Conservation (phyloP, 179 eudicot genomes). For the Silene noctiflora region DNA sequence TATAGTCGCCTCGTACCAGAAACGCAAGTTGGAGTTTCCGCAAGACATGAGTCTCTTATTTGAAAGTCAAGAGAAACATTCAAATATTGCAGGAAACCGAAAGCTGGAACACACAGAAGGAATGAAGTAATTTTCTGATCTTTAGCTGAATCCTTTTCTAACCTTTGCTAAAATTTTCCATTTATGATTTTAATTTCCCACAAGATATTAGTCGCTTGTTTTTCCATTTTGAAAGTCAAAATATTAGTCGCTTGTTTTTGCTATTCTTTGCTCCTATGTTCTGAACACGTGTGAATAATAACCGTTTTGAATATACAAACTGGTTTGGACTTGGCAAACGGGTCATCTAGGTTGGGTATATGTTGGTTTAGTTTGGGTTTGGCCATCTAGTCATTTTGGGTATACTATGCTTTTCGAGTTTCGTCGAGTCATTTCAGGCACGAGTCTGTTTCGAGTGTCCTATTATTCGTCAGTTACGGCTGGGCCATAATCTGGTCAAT, state of each 20-base stretch:
- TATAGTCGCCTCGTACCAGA: slow-evolving; percentile 49
- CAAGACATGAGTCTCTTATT: slow-evolving; percentile 37
- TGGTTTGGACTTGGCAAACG: not conserved
- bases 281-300: not conserved
- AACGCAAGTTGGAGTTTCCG: slow-evolving; percentile 36
- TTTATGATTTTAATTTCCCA: not conserved
- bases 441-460: not conserved
- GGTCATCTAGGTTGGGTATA: not conserved
- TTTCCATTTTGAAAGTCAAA: no score
- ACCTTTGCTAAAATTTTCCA: not conserved
- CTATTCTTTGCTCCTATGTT: not conserved
- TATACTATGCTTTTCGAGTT: not conserved
- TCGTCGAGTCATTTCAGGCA: no score
- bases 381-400: not conserved
- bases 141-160: not conserved
- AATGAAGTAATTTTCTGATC: slow-evolving; percentile 38
- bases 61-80: slow-evolving; percentile 43
- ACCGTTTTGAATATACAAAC: not conserved
- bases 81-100: slow-evolving; percentile 45
- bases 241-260: no score
- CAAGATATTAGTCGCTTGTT: no score
- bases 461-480: not conserved
- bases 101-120: slow-evolving; percentile 58
- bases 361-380: not conserved
- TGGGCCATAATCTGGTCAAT: no score